Conservation (phyloP, 306 rosid genomes). For the Senna siamea region DNA sequence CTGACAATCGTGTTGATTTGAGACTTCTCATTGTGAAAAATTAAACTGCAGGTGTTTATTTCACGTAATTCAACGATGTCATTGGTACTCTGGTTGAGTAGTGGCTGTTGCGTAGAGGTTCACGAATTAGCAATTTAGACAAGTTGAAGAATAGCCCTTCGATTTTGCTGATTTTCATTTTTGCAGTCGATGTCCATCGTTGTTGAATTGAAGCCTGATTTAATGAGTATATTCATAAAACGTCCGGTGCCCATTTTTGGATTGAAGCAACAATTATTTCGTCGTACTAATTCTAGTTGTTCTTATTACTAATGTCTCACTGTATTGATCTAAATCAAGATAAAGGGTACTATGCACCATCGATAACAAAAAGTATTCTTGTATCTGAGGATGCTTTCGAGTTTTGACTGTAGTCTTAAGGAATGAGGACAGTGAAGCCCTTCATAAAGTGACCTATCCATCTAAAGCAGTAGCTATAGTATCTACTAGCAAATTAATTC, state of each 20-base stretch:
- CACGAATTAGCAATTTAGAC: not conserved
- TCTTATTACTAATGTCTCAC: not conserved
- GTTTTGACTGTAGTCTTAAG: no score
- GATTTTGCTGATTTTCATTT: not conserved
- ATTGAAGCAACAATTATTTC: not conserved
- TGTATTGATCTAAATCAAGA: not conserved
- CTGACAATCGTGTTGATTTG: conserved; percentile 41
- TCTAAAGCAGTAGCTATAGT: not conserved
- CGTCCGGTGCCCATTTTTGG: not conserved
- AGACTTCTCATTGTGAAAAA: conserved; percentile 36
- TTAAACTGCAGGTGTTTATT: conserved; percentile 47
- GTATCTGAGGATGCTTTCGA: not conserved
- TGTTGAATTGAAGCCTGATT: not conserved
- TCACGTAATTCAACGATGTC: conserved; percentile 30
- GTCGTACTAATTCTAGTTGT: not conserved
- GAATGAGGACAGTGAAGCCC: no score
- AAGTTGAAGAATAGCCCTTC: not conserved
- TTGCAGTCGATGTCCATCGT: not conserved
- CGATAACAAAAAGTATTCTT: not conserved
- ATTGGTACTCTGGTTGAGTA: conserved; percentile 19
- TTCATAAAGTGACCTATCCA: not conserved
- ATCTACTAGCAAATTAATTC: not conserved
- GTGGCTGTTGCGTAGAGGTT: conserved; percentile 7
- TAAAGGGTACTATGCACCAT: not conserved
- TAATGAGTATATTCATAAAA: no score